Conservation (phyloP, 108 stramenopile genomes). For the Aurantiochytrium sp. region DNA sequence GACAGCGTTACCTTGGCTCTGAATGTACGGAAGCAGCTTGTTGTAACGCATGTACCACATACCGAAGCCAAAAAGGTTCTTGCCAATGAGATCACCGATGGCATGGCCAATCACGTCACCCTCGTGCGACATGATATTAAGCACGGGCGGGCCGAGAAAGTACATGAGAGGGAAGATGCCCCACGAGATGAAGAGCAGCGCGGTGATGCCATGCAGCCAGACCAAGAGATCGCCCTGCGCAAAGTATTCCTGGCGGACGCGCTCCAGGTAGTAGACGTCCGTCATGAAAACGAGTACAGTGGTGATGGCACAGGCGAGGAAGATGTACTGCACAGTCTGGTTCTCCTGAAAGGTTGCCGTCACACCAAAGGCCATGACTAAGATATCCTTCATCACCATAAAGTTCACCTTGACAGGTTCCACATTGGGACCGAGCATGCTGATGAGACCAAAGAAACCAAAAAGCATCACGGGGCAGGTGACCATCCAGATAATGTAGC, state of each 20-base stretch:
- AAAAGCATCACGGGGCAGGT: slow-evolving; percentile 12
- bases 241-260: background rate
- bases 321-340: background rate
- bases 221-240: background rate
- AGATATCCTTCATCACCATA: background rate
- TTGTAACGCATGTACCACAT: slow-evolving; percentile 15
- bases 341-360: background rate
- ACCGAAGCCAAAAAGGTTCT: slow-evolving; percentile 7
- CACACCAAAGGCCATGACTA: background rate
- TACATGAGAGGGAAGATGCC: background rate
- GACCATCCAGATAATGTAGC: background rate
- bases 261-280: background rate
- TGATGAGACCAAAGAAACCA: background rate
- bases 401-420: background rate
- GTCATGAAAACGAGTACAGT: background rate
- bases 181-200: background rate
- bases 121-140: background rate
- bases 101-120: background rate
- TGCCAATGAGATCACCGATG: background rate
- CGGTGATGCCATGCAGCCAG: background rate
- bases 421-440: background rate
- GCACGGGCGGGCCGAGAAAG: slow-evolving; percentile 10
- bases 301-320: background rate
- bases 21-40: background rate
- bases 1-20: background rate